Base-by-base conservation (phyloP, 176 grass and related monocot species). In the Carex cristatella region DNA sequence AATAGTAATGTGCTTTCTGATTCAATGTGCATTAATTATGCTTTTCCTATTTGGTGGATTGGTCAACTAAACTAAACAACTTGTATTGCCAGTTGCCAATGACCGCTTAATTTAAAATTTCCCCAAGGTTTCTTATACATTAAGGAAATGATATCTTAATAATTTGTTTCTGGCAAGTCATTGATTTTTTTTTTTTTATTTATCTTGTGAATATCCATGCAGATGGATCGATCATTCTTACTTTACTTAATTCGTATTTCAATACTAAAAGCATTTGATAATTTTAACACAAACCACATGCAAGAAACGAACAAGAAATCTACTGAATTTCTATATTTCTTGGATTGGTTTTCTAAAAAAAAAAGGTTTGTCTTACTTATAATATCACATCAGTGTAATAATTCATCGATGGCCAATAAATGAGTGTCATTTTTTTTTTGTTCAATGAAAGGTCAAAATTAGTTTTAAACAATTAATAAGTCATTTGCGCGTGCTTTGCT, bases 1-100 rank as follows among this genome's bases (percentile, higher is more conserved):
- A 85, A 66, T 63, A 37, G 67, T 49, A 15, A 66, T 62, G 19
- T 86, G 71, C 71, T 49, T 86, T 79, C 30, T 33, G 54, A 86
- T 86, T 66, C 56, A 66, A 86, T 27, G 2, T 48, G 69, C 59
- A 86, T 79, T 79, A 32, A 58, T 42, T n/a, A 53, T 35, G 4
- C 38, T 53, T 40, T 51, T 85, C 46, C 33, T 46, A 46, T 46
- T 85, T 46, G 27, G 28, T 61, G 28, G 68, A 85, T 69, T 77
- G 18, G 57, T 85, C 40, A 77, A 77, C 73, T 33, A 55, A 77
- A 77, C 73, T 33, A 55, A 55, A 33, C 46, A 56, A 54, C 19
- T 56, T 76, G 13, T 6, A 2, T 63, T 28, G 12, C 31, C 14
- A 18, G 7, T 46, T 40, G 38, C 38, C 38, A 40, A 14, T 55